A percentile compares a stretch with the other conserved stretches of the same genome.
Evolutionary conservation across 2,329 filamentous ascomycete species (phyloP).

Genomic region (Talaromyces sp.): DNA sequence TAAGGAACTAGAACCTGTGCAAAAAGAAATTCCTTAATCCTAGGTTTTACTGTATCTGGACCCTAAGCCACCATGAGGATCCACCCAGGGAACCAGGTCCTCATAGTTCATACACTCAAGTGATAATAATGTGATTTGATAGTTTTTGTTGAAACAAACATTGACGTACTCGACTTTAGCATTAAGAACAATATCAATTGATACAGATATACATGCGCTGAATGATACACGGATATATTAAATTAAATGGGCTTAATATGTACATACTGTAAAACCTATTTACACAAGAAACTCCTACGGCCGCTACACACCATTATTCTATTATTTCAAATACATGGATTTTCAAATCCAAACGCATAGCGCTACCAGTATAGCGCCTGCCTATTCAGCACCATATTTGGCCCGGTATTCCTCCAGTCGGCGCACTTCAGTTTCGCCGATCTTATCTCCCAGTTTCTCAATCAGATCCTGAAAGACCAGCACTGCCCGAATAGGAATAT

Average conservation of each 20-base stretch:
- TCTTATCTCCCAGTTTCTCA: constrained; percentile 58
- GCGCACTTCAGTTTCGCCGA: constrained; percentile 58
- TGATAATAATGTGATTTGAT: no score
- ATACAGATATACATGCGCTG: background rate
- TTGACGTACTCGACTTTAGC: no score
- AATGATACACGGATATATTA: background rate
- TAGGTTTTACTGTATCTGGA: no score
- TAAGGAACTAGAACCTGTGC: no score
- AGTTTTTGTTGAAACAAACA: no score
- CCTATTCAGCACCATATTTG: constrained; percentile 35
- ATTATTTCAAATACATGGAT: background rate
- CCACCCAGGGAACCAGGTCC: no score
- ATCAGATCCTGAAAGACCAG: constrained; percentile 70
- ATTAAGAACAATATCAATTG: no score
- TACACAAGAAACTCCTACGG: background rate
- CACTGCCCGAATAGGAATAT: constrained; percentile 75
- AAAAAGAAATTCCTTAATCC: no score
- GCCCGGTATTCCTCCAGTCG: constrained; percentile 67
- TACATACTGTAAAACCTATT: background rate
- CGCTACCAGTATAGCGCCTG: background rate
- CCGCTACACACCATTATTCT: background rate
- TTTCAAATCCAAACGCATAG: background rate
- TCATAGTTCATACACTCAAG: no score
- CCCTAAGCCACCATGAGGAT: no score
- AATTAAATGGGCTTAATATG: background rate